These are phyloP conservation scores for Cryphonectria radicalis DNA, from an alignment of 2,329 filamentous ascomycete genomes.

Conservation along the genomic window DNA sequence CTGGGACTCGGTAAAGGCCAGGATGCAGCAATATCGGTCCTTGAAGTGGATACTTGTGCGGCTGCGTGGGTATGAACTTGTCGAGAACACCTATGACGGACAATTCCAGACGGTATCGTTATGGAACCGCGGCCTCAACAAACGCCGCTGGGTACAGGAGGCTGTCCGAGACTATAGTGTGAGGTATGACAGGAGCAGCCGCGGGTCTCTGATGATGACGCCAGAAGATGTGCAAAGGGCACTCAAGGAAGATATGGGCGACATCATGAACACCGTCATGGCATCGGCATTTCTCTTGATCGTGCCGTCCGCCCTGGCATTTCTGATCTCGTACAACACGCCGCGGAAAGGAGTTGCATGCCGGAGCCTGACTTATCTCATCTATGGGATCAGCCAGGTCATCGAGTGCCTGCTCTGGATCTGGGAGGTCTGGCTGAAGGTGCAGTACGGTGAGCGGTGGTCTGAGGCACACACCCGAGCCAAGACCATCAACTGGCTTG, in stretches of 20 bases:
- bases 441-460: constrained; percentile 36
- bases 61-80: constrained; percentile 34
- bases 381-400: constrained; percentile 37
- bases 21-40: constrained; percentile 21
- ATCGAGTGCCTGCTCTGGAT: constrained; percentile 39
- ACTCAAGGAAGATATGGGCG: constrained; percentile 4
- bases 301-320: constrained; percentile 38
- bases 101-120: constrained; percentile 36
- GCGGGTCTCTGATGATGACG: not conserved
- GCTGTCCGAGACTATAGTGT: constrained; percentile 16
- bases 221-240: not conserved
- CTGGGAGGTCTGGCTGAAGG: constrained; percentile 35
- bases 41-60: constrained; percentile 24
- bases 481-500: constrained; percentile 38
- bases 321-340: constrained; percentile 40
- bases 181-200: not conserved
- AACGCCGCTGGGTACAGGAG: constrained; percentile 21
- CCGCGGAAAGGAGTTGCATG: constrained; percentile 35
- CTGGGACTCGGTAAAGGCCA: constrained; percentile 30
- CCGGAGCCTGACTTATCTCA: constrained; percentile 33
- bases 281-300: constrained; percentile 14
- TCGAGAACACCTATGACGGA: constrained; percentile 30
- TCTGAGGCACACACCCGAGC: constrained; percentile 33
- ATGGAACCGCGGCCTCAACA: constrained; percentile 38
- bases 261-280: not conserved